Evolutionary conservation across 2,329 filamentous ascomycete species (phyloP), one percentile per base, ranked within the genome.

Genomic region (Lecanosticta acicola): DNA sequence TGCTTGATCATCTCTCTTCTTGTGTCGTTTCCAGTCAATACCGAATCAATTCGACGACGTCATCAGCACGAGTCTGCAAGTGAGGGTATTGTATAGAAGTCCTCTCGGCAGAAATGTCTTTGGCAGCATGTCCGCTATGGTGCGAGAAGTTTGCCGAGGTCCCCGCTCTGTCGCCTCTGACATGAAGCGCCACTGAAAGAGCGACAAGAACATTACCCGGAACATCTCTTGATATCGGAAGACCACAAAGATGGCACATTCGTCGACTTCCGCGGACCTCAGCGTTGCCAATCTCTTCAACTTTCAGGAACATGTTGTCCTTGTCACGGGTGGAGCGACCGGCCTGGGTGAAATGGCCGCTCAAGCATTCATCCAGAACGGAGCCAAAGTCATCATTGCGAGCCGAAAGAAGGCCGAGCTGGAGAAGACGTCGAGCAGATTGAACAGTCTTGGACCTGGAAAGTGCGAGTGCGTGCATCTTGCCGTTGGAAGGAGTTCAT

Each of bases 271-370:
- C 21, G 56, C 62, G n/a, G 51, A 63, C 46, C 52, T 64, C 13
- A 42, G 55, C 1, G 57, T 60, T 40, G 35, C 55, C 21, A 56
- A 55, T 19, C 55, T 67, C 32, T 67, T 67, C 64, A 58, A 60
- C 54, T 64, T 63, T 60, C 61, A 59, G 46, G 49, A 60, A 38
- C 62, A 66, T 60, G 44, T 42, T 39, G 70, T 69, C 11, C 59
- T 72, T 11, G 64, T 72, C 2, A 71, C 69, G 5, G 71, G 71
- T 14, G 71, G 70, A 29, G 70, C 71, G 20, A 70, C 66, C 3
- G 71, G 71, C 7, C 68, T 73, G 35, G 71, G 71, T 14, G 61
- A 73, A 49, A 73, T 73, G 71, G 63, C 66, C 39, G 68, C 68
- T 13, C 71, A 73, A 55, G 67, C 69, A 1, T 68, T 73, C 33